These are phyloP conservation scores for Senecio squalidus DNA, from an alignment of 140 eudicot genomes.

Conservation along the genomic window DNA sequence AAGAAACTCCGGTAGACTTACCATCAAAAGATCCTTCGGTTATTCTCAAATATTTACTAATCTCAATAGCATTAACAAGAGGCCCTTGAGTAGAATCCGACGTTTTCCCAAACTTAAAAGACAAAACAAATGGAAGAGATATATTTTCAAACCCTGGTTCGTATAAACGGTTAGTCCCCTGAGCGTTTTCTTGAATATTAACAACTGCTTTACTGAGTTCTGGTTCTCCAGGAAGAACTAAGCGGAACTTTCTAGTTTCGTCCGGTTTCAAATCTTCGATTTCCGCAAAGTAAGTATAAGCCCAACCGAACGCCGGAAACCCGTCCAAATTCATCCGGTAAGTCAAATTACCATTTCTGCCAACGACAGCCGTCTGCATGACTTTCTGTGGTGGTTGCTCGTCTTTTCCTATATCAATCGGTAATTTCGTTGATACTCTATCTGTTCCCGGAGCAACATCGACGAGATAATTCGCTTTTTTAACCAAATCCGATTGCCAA, in stretches of 20 bases:
- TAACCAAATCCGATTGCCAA: constrained; percentile 80
- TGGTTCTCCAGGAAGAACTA: constrained; percentile 57
- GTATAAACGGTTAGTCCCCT: constrained; percentile 66
- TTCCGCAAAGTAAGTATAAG: constrained; percentile 85
- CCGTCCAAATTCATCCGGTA: constrained; percentile 92
- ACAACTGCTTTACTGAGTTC: constrained; percentile 64
- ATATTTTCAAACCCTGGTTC: constrained; percentile 81
- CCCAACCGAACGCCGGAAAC: constrained; percentile 97
- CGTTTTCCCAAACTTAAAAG: constrained; percentile 69
- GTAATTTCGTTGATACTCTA: constrained; percentile 53
- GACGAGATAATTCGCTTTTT: constrained; percentile 87
- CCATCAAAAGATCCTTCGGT: constrained; percentile 82
- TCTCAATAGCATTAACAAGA: constrained; percentile 92
- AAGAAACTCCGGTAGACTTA: constrained; percentile 25
- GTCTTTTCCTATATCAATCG: constrained; percentile 43
- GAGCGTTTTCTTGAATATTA: constrained; percentile 89
- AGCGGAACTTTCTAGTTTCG: constrained; percentile 61
- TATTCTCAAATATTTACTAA: constrained; percentile 63
- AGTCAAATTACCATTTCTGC: constrained; percentile 72
- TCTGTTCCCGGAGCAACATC: constrained; percentile 96
- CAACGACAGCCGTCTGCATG: constrained; percentile 98
- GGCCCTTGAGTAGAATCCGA: constrained; percentile 86
- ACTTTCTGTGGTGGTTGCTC: constrained; percentile 88
- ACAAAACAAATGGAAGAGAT: constrained; percentile 75
- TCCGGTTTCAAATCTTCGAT: constrained; percentile 56